phyloP scores from a whole-genome alignment of 768 basidiomycete species.

The Rhizopogon vinicolor region DNA sequence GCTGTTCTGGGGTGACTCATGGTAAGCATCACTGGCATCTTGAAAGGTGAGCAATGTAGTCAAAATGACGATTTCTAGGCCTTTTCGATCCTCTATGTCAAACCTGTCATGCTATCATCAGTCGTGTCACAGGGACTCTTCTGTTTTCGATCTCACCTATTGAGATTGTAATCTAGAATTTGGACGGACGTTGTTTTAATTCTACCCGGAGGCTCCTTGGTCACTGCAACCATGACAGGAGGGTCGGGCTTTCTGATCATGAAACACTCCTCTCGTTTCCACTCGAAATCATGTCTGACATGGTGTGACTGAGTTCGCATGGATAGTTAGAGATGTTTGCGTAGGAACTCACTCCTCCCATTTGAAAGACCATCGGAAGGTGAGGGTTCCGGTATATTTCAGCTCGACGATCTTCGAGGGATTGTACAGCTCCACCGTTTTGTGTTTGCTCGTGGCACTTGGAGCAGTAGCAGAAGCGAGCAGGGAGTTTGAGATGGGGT shows the following conservation, averaged over 20 bases:
- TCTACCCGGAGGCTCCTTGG: conserved; percentile 67
- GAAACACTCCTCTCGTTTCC: conserved; percentile 81
- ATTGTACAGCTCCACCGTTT: conserved; percentile 73
- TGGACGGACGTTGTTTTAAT: conserved; percentile 65
- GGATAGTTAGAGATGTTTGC: not conserved
- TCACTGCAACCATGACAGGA: conserved; percentile 78
- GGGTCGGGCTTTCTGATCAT: conserved; percentile 84
- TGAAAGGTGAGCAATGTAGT: conserved; percentile 75
- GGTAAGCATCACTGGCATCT: conserved; percentile 58
- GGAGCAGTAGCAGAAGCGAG: conserved; percentile 66
- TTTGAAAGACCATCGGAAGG: conserved; percentile 74
- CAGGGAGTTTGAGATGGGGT: conserved; percentile 69
- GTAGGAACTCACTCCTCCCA: conserved; percentile 70
- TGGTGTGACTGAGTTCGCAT: not conserved
- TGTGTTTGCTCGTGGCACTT: conserved; percentile 60
- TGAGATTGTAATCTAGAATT: conserved; percentile 81
- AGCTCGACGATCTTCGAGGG: conserved; percentile 67
- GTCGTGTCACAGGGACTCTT: not conserved
- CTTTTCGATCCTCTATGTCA: conserved; percentile 81
- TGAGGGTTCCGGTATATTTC: conserved; percentile 66
- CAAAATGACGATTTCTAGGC: conserved; percentile 77
- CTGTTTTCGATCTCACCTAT: conserved; percentile 41
- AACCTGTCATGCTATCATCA: conserved; percentile 44
- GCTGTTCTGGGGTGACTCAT: conserved; percentile 28
- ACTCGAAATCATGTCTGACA: conserved; percentile 75